Conservation (phyloP, 2,329 filamentous ascomycete genomes). For the Neoarthrinium moseri region DNA sequence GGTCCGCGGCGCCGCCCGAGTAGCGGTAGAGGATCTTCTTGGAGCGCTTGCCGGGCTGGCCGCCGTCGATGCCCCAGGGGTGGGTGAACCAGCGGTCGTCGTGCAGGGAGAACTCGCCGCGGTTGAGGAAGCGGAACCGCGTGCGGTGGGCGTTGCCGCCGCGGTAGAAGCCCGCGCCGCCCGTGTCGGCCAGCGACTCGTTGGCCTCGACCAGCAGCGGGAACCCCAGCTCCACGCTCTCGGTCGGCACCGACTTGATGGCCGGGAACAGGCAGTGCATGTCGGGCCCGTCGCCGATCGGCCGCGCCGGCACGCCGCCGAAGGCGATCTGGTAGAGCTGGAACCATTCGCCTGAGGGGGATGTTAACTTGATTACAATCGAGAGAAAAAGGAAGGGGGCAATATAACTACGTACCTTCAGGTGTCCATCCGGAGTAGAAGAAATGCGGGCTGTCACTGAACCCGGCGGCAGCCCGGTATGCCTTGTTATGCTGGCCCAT, state of each 20-base stretch:
- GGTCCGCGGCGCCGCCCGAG: conserved; percentile 29
- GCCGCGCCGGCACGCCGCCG: conserved; percentile 45
- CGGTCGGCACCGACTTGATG: conserved; percentile 48
- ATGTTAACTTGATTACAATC: too few relatives aligned
- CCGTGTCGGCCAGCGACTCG: conserved; percentile 45
- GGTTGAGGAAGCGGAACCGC: conserved; percentile 41
- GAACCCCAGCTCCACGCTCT: conserved; percentile 46
- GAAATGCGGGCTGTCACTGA: conserved; percentile 48
- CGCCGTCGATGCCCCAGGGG: conserved; percentile 46
- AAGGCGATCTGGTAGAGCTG: conserved; percentile 50
- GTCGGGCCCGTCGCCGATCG: conserved; percentile 45
- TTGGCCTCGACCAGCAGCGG: conserved; percentile 47
- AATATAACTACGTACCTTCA: conserved; percentile 28
- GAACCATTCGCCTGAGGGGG: conserved; percentile 31
- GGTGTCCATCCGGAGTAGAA: conserved; percentile 50
- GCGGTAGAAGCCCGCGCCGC: conserved; percentile 44
- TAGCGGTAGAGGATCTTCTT: conserved; percentile 41
- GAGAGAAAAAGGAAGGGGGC: not conserved
- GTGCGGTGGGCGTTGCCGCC: conserved; percentile 49
- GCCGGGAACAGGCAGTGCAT: conserved; percentile 50
- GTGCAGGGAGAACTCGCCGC: conserved; percentile 45
- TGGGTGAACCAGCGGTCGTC: conserved; percentile 49
- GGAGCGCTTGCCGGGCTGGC: conserved; percentile 40
- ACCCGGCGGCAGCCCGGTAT: conserved; percentile 47
- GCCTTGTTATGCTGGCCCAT: conserved; percentile 44